Base-by-base conservation (phyloP, 345 rosid genomes). In the Aethionema arabicum region DNA sequence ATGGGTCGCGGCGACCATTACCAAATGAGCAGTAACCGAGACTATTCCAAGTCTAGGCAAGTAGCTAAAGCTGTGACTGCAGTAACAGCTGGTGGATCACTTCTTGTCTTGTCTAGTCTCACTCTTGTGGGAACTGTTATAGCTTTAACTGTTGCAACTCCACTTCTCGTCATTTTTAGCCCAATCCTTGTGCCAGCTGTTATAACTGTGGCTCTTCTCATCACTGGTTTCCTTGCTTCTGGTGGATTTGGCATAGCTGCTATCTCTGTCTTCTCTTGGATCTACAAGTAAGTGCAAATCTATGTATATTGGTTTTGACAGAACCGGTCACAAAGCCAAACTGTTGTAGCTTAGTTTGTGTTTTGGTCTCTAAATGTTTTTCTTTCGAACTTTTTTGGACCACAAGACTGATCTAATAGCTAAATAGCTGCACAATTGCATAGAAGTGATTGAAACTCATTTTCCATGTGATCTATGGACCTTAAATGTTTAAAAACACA, bases 181-280 rank as follows among this genome's bases (percentile, higher is more conserved):
- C 98, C 96, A 0, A 87, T 91, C 39, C 80, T 91, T 1, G 85
- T 91, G 62, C 98, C 95, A 0, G 91, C 93, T 6, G 76, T 85
- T 11, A 79, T 88, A 54, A 66, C 86, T 0, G 74, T 71, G 0
- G 76, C 78, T 9, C 68, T 88, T 9, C 36, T 88, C 35, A 57
- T 71, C 51, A 74, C 74, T 30, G 96, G 98, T 7, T 88, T 91
- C 77, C 56, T 83, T 15, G 72, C 95, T 27, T 88, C 96, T 0
- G 96, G 96, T 9, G 92, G 98, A 0, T 86, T 91, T 37, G 90
- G 95, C 5, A 70, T 88, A 5, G 96, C 90, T 0, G 90, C 96
- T 0, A 55, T 85, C 6, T 71, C 88, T 6, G 92, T 82, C 61
- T 73, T 91, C 66, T 79, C 95, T 6, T 91, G 98, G 98, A 82